Base-by-base conservation (phyloP, 2,329 filamentous ascomycete species). In the Aspergillus latus region DNA sequence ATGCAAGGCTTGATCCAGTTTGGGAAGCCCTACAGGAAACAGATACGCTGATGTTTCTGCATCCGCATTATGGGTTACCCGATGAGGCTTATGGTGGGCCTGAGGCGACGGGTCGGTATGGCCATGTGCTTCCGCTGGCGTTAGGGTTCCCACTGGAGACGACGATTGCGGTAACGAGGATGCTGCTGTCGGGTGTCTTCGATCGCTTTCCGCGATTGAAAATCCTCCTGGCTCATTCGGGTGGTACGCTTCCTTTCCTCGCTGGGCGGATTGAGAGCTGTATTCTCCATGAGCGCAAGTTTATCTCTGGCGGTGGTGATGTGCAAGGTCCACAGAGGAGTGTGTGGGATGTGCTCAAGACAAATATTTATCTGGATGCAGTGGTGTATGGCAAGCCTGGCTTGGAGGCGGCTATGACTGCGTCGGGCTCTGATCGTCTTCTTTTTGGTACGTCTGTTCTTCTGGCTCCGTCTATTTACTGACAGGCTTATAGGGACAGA, bases 111-210 rank as follows among this genome's bases (percentile, higher is more conserved):
- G 86, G 88, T 58, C 80, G 83, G 32, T 96, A 95, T 68, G 92
- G 92, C 0, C 92, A 96, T 70, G 91, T 96, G 0, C 80, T 97
- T 2, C 89, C 92, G 0, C 78, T 97, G 0, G 90, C 91, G 0
- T 77, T 97, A 3, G 92, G 92, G 0, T 96, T 96, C 69, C 92
- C 92, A 0, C 84, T 97, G 62, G 92, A 97, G 75, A 97, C 92
- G 0, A 96, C 92, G 1, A 93, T 97, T 64, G 90, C 92, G 0
- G 87, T 96, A 2, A 85, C 89, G 4, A 81, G 92, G 46, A 95
- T 97, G 90, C 86, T 91, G 52, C 78, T 97, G n/a, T 84, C 88
- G 0, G 89, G 90, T 0, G 88, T 95, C 0, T 96, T 94, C 72
- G 91, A 96, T 71, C 80, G 83, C 8, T 88, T 91, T 44, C 83